phyloP scores from a whole-genome alignment of 208 protist genomes.

The Wallacemonas collosoma region DNA sequence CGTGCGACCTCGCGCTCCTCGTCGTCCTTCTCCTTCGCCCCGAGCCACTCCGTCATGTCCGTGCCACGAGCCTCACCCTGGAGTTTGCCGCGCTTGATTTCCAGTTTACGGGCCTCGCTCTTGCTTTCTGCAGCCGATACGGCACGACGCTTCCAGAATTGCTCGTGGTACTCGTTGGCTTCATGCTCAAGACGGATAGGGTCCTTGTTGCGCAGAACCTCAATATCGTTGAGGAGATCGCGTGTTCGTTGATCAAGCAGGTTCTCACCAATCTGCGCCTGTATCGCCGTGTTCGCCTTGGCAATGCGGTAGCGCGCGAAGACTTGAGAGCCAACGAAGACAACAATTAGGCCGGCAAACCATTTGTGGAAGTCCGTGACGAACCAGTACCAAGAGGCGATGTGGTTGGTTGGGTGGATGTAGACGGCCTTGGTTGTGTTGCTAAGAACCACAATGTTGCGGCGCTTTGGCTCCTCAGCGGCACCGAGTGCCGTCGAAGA shows the following conservation, averaged over 20 bases:
- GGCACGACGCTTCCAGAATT: slow-evolving; percentile 88
- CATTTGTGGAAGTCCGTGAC: slow-evolving; percentile 88
- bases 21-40: slow-evolving; percentile 87
- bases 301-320: slow-evolving; percentile 77
- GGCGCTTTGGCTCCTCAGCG: slow-evolving; percentile 41
- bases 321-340: slow-evolving; percentile 84
- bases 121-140: slow-evolving; percentile 52
- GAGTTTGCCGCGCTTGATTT: slow-evolving; percentile 69
- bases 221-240: slow-evolving; percentile 80
- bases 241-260: slow-evolving; percentile 84
- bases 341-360: slow-evolving; percentile 71
- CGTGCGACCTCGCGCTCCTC: slow-evolving; percentile 87
- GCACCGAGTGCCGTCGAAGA: slow-evolving; percentile 42
- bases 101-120: slow-evolving; percentile 60
- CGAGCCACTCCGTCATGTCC: slow-evolving; percentile 91
- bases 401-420: slow-evolving; percentile 85
- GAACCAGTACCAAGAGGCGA: slow-evolving; percentile 90
- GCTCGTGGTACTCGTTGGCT: slow-evolving; percentile 86
- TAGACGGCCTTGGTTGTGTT: slow-evolving; percentile 90
- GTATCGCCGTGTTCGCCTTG: slow-evolving; percentile 72
- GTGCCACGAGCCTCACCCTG: slow-evolving; percentile 79
- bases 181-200: slow-evolving; percentile 86
- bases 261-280: slow-evolving; percentile 88
- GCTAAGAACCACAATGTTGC: slow-evolving; percentile 80
- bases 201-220: slow-evolving; percentile 84